phyloP scores from a whole-genome alignment of 2,329 filamentous ascomycete species.

The Colletotrichum costaricense region DNA sequence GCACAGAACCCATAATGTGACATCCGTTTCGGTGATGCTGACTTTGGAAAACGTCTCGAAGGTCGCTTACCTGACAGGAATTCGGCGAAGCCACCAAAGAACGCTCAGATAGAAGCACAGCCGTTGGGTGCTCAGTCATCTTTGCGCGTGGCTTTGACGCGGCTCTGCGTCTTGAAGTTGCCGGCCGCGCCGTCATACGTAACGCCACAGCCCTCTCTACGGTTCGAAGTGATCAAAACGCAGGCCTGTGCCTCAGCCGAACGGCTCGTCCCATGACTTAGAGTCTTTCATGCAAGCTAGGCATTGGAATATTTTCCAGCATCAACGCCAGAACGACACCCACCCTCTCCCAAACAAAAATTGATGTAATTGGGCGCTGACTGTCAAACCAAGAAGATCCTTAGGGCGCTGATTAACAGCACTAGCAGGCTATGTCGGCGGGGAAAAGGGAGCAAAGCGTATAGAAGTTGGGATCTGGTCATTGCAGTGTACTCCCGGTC shows the following conservation, averaged over 20 bases:
- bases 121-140: conserved; percentile 23
- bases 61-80: not conserved
- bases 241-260: conserved; percentile 14
- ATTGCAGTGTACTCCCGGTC: not conserved
- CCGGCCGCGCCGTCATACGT: conserved; percentile 3
- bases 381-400: not conserved
- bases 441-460: not conserved
- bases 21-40: not conserved
- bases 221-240: conserved; percentile 10
- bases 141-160: conserved; percentile 7
- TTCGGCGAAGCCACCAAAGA: not conserved
- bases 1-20: not conserved
- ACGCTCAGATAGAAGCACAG: conserved; percentile 1
- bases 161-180: not conserved
- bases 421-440: not conserved
- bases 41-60: not conserved
- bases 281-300: not conserved
- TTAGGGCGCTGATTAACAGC: conserved; percentile 1
- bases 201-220: conserved; percentile 16
- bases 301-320: not conserved
- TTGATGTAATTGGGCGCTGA: conserved; percentile 1
- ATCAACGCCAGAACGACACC: not conserved
- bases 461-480: not conserved
- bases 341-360: not conserved
- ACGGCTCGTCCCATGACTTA: conserved; percentile 28